Conservation (phyloP, 441 rosid genomes). For the Populus hybrid region DNA sequence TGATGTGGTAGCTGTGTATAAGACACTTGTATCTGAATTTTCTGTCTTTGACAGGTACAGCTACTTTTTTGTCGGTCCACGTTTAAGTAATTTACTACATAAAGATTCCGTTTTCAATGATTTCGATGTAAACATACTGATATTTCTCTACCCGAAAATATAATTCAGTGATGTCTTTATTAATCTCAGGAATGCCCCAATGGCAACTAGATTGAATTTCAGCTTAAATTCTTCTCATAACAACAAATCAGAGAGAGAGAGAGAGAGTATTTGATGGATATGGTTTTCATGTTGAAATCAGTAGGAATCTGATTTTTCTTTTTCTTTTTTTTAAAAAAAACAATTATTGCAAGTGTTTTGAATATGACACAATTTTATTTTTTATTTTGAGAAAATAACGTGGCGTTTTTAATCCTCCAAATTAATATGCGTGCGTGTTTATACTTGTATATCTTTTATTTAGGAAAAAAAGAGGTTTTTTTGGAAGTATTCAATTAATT, state of each 20-base stretch:
- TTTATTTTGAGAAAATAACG: no score
- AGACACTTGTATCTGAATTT: slow-evolving; percentile 71
- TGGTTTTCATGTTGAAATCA: background rate
- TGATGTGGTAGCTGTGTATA: slow-evolving; percentile 62
- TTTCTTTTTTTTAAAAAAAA: no score
- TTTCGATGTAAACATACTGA: background rate
- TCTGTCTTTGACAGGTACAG: slow-evolving; percentile 76
- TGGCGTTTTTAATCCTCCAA: background rate
- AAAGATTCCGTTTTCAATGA: background rate
- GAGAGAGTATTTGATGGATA: no score
- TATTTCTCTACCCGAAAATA: background rate
- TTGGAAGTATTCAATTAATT: background rate
- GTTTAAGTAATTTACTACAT: background rate
- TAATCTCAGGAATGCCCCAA: background rate
- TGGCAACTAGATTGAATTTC: background rate
- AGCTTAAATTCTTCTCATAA: background rate
- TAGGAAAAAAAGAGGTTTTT: no score
- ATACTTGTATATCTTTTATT: no score
- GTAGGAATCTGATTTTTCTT: background rate
- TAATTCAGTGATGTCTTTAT: background rate
- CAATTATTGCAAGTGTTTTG: background rate
- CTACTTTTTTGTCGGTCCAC: background rate
- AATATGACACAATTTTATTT: background rate
- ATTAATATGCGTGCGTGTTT: no score
- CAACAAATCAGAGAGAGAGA: background rate